Evolutionary conservation across 1,284 basidiomycete species (phyloP).

Genomic region (Neonothopanus nambi): DNA sequence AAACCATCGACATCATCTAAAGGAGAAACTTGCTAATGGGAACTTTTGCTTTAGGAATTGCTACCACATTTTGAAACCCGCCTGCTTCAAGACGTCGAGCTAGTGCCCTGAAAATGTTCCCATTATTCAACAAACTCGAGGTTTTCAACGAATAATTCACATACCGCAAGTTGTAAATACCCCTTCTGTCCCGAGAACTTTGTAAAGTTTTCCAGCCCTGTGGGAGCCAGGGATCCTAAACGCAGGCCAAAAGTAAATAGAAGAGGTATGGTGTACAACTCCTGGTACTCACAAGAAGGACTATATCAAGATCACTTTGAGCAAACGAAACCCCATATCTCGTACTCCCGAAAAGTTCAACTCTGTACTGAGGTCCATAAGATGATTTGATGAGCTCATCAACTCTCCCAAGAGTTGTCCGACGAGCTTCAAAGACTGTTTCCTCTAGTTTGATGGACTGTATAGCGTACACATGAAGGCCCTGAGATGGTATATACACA

Average conservation of each 20-base stretch:
- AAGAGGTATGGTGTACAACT: neutral
- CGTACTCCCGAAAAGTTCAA: constrained; percentile 50
- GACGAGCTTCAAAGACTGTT: too few relatives aligned
- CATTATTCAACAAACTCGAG: neutral
- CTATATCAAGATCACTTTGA: constrained; percentile 49
- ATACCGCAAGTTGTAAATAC: constrained; percentile 38
- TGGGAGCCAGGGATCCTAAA: constrained; percentile 35
- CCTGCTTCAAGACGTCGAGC: neutral
- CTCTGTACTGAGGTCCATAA: constrained; percentile 37
- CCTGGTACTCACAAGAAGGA: constrained; percentile 42
- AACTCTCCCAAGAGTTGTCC: neutral
- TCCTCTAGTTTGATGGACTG: neutral
- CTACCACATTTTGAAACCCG: constrained; percentile 35
- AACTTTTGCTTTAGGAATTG: constrained; percentile 41
- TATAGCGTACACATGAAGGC: neutral
- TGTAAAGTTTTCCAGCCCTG: too few relatives aligned
- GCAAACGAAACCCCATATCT: constrained; percentile 42
- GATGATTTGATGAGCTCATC: neutral
- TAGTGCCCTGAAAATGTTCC: constrained; percentile 25
- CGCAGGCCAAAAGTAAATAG: too few relatives aligned
- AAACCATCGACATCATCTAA: neutral
- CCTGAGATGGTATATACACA: too few relatives aligned
- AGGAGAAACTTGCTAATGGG: constrained; percentile 47
- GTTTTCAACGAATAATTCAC: constrained; percentile 2
- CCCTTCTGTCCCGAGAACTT: constrained; percentile 28